These are phyloP conservation scores for Mortierella polycephala DNA, from an alignment of 371 early-diverging fungal species.

Conservation along the genomic window DNA sequence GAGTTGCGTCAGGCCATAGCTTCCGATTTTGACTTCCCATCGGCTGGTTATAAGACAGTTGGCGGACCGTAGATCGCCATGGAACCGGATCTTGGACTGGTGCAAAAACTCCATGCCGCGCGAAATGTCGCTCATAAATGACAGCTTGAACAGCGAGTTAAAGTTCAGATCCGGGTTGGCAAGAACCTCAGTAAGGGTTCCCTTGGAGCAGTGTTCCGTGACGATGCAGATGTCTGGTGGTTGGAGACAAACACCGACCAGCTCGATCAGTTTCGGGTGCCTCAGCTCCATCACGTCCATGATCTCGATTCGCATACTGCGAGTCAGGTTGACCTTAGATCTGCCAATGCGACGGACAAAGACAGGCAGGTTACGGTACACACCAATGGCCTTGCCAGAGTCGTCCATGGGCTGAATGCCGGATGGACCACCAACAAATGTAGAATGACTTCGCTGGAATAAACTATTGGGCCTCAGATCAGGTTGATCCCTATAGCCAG, in stretches of 20 bases:
- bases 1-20: constrained; percentile 57
- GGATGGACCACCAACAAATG: constrained; percentile 39
- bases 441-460: constrained; percentile 50
- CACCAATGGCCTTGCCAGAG: constrained; percentile 43
- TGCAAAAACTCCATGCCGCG: constrained; percentile 63
- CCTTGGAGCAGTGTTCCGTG: constrained; percentile 59
- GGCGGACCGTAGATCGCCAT: constrained; percentile 58
- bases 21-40: constrained; percentile 66
- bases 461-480: constrained; percentile 26
- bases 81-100: constrained; percentile 59
- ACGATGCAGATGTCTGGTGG: constrained; percentile 59
- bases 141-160: constrained; percentile 64
- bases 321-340: constrained; percentile 42
- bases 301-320: constrained; percentile 38
- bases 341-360: constrained; percentile 52
- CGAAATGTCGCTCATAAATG: constrained; percentile 60
- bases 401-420: constrained; percentile 53
- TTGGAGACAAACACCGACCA: constrained; percentile 59
- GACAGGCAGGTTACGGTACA: constrained; percentile 51
- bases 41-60: constrained; percentile 62
- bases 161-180: constrained; percentile 61
- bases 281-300: constrained; percentile 56
- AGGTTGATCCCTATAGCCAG: neutral
- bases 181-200: constrained; percentile 58
- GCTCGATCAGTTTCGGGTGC: constrained; percentile 58